Percentiles rank a stretch among this genome's conserved stretches.
These are phyloP conservation scores for Pichia kluyveri DNA, from an alignment of 805 yeast species.

Conservation along the genomic window DNA sequence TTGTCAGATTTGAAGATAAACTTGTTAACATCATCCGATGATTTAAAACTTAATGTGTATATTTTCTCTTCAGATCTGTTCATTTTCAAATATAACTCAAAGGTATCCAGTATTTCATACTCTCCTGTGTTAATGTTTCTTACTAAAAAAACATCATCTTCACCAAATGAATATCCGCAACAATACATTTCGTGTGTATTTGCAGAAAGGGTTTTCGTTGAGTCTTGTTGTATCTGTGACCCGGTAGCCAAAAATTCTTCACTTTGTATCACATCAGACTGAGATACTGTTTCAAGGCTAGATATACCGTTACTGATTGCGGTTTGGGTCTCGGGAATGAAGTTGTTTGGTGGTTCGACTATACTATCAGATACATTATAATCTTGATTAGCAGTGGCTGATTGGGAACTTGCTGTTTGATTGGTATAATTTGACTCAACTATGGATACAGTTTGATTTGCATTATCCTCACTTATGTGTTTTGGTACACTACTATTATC, in stretches of 20 bases:
- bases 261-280: background rate
- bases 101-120: slow-evolving; percentile 4
- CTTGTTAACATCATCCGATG: background rate
- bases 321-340: background rate
- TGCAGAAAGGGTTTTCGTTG: too few species aligned
- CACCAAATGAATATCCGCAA: slow-evolving; percentile 8
- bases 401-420: background rate
- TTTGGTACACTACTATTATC: too few species aligned
- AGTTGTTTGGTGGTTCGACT: background rate
- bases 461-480: background rate
- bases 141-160: slow-evolving; percentile 1
- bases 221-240: background rate
- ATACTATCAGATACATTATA: background rate
- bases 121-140: slow-evolving; percentile 1
- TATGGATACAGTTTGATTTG: background rate
- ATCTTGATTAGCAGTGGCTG: background rate
- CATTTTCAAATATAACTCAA: slow-evolving; percentile 8
- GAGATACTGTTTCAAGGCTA: too few species aligned
- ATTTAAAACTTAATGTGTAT: slow-evolving; percentile 2
- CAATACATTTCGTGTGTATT: background rate
- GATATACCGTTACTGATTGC: too few species aligned
- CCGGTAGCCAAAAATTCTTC: background rate
- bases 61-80: background rate
- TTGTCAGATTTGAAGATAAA: background rate
- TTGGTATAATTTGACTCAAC: background rate